phyloP scores from a whole-genome alignment of 2,329 filamentous ascomycete species.

The Cordyceps fumosorosea region DNA sequence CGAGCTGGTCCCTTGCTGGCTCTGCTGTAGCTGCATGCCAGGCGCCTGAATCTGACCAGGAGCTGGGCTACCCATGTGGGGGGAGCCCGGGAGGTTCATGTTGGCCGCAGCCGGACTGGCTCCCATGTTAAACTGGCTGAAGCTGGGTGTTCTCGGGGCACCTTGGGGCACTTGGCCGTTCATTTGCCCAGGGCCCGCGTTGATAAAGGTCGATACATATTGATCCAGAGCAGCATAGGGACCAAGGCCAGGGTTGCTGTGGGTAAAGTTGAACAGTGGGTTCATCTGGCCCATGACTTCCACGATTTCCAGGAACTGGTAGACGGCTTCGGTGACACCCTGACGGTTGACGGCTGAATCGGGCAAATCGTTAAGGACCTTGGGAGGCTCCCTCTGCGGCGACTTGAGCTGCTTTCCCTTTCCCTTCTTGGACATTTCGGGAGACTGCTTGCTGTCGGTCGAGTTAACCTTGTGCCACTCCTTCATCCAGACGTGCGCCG shows the following conservation, averaged over 20 bases:
- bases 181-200: slow-evolving; percentile 30
- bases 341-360: slow-evolving; percentile 51
- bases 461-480: slow-evolving; percentile 56
- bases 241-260: slow-evolving; percentile 45
- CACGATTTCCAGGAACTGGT: slow-evolving; percentile 60
- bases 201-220: slow-evolving; percentile 46
- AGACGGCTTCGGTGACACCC: slow-evolving; percentile 54
- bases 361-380: slow-evolving; percentile 50
- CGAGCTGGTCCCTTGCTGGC: slow-evolving; percentile 61
- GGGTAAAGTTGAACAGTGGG: slow-evolving; percentile 53
- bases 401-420: slow-evolving; percentile 55
- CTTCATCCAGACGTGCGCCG: slow-evolving; percentile 58
- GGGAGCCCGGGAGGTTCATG: slow-evolving; percentile 55
- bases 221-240: slow-evolving; percentile 56
- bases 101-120: slow-evolving; percentile 55
- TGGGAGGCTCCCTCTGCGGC: slow-evolving; percentile 51
- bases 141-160: slow-evolving; percentile 47
- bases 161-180: slow-evolving; percentile 45
- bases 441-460: slow-evolving; percentile 51
- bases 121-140: slow-evolving; percentile 52
- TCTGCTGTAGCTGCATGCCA: slow-evolving; percentile 60
- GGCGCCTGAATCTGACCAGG: slow-evolving; percentile 58
- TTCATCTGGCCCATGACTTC: slow-evolving; percentile 63
- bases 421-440: slow-evolving; percentile 62
- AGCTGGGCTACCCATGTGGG: slow-evolving; percentile 52